These are phyloP conservation scores for Peniophora sp. DNA, from an alignment of 1,284 basidiomycete genomes.

Conservation along the genomic window DNA sequence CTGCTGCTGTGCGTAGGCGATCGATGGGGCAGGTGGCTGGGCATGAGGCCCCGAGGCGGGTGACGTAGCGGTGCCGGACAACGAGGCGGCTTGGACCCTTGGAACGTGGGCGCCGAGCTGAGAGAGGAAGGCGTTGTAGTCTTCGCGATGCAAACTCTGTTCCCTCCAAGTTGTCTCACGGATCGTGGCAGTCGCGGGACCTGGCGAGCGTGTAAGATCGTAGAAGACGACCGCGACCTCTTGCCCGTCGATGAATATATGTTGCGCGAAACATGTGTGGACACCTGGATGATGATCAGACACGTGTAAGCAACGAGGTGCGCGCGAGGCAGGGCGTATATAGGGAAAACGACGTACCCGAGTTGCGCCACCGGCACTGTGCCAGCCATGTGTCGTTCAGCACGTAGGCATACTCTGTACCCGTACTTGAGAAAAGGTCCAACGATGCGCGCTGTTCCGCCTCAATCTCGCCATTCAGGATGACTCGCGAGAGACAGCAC, in stretches of 20 bases:
- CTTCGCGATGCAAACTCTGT: no score
- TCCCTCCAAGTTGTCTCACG: no score
- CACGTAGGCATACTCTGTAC: conserved; percentile 7
- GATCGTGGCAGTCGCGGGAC: conserved; percentile 11
- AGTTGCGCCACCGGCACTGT: conserved; percentile 51
- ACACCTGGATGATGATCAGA: conserved; percentile 26
- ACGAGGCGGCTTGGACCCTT: no score
- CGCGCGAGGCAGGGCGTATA: conserved; percentile 1
- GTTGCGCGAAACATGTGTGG: conserved; percentile 52
- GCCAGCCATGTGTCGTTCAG: conserved; percentile 15
- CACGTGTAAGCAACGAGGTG: conserved; percentile 12
- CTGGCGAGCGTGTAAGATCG: conserved; percentile 47
- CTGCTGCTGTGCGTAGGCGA: no score
- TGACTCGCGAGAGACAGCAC: conserved; percentile 55
- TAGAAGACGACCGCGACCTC: conserved; percentile 57
- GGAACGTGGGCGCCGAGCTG: no score
- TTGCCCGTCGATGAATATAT: conserved; percentile 56
- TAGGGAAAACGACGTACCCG: conserved; percentile 25
- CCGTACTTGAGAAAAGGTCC: conserved; percentile 17
- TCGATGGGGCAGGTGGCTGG: no score
- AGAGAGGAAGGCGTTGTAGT: no score
- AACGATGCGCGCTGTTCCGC: conserved; percentile 45
- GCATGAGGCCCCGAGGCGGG: no score
- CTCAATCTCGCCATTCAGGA: conserved; percentile 38
- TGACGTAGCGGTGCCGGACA: no score